phyloP scores from a whole-genome alignment of 805 yeast species.

The Saturnispora galanensis region DNA sequence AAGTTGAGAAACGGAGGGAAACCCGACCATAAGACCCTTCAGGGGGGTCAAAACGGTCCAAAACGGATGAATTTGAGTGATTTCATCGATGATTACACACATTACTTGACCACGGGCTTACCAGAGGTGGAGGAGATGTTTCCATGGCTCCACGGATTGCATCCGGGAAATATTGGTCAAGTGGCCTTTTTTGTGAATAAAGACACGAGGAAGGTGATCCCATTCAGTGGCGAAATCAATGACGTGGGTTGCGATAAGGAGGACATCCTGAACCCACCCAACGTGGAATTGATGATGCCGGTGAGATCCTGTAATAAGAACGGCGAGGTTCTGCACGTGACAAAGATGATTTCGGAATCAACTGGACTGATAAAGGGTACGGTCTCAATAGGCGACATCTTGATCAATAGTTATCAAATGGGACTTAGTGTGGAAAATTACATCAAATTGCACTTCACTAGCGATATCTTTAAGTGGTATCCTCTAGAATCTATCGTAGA shows the following conservation, averaged over 20 bases:
- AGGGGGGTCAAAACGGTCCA: not conserved
- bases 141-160: slow-evolving; percentile 87
- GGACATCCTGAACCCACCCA: slow-evolving; percentile 14
- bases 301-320: slow-evolving; percentile 23
- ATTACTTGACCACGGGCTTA: slow-evolving; percentile 24
- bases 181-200: slow-evolving; percentile 31
- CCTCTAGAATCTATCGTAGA: slow-evolving; percentile 25
- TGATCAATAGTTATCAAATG: slow-evolving; percentile 30
- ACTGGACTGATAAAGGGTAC: slow-evolving; percentile 46
- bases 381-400: slow-evolving; percentile 43
- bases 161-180: slow-evolving; percentile 46
- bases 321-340: slow-evolving; percentile 21
- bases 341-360: slow-evolving; percentile 26
- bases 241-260: slow-evolving; percentile 1
- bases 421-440: too few relatives aligned
- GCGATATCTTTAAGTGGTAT: slow-evolving; percentile 14
- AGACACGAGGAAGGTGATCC: slow-evolving; percentile 9
- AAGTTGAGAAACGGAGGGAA: not conserved
- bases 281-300: slow-evolving; percentile 22
- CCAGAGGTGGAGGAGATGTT: slow-evolving; percentile 66
- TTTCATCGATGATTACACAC: slow-evolving; percentile 15
- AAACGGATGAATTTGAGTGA: slow-evolving; percentile 22
- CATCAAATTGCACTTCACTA: slow-evolving; percentile 20
- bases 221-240: slow-evolving; percentile 8
- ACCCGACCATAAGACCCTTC: not conserved